Base-by-base conservation (phyloP, 805 yeast genomes). In the Wickerhamomyces hampshirensis region DNA sequence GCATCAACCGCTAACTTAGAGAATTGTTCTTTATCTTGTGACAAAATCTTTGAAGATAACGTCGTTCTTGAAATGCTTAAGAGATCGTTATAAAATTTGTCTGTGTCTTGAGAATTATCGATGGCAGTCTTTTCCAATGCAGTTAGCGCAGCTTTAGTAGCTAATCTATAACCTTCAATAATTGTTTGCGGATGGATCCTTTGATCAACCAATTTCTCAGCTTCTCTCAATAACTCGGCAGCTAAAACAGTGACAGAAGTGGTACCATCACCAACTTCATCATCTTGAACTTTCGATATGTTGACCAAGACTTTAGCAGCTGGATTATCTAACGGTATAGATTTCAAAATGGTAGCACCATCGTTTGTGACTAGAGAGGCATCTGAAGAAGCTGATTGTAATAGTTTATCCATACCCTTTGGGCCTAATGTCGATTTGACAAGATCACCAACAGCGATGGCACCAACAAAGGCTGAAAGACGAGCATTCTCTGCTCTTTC, bases 401-500 rank as follows among this genome's bases (percentile, higher is more conserved):
- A 68, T 45, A 93, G 68, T 60, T 93, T 93, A 62, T 93, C 99
- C 98, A 93, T 91, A 45, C 99, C 99, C 58, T 93, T 91, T 44
- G 99, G 99, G 12, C 99, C 99, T 46, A 93, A 68, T 3, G 98
- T 83, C 21, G 87, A 76, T 62, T 91, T 91, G 31, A 91, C 98
- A 43, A 93, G 72, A 62, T 93, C 98, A 35, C 98, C 99, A 24
- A 93, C 98, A 28, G 98, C 99, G 58, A 93, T 91, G 47, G 98
- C 98, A 33, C 98, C 98, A 9, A 93, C 95, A 62, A 93, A 93
- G 3, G 98, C 87, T 6, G 96, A 85, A 68, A 91, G 71, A 69
- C 98, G 88, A 36, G 98, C 98, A 64, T 91, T 89, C 63, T 93
- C 98, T 30, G 93, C 98, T 56, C 97, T 77, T 66, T 91, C 98